Base-by-base conservation (phyloP, 2,329 filamentous ascomycete genomes). In the Fusarium marasasianum region DNA sequence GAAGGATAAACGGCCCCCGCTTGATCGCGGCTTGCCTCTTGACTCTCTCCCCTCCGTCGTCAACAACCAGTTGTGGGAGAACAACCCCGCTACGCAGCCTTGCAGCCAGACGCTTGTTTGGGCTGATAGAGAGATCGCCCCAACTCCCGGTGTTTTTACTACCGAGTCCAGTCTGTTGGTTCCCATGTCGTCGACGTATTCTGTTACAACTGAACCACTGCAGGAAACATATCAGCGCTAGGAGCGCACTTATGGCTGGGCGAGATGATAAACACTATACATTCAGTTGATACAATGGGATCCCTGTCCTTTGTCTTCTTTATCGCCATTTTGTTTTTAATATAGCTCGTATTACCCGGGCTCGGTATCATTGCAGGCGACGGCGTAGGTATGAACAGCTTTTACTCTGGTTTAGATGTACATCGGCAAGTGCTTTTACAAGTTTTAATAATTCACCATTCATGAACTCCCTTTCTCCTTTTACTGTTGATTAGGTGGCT, bases 81-180 rank as follows among this genome's bases (percentile, higher is more conserved):
- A 35, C 14, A 58, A 57, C 38, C 51, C 62, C 26, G 41, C 53
- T 8, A 40, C 63, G 6, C 64, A 68, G 26, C 65, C 69, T 14
- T 61, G 65, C 31, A 65, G 79, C 38, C 72, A 78, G 45, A 78
- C 81, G 44, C 65, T 69, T 37, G 78, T 81, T 40, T 81, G 80
- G 80, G 79, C 77, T 24, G 75, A 76, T 20, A 73, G 75, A 18
- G 57, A 77, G 20, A 63, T 77, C 11, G 35, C n/a, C 6, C 26
- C 44, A 31, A 40, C 61, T 35, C 62, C 63, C 8, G 56, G 57
- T 8, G 29, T n/a, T 31, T 31, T 43, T 35, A 66, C 68, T 12
- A 61, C 64, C 22, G 61, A 74, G 24, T 47, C 61, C 17, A 56
- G 60, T 13, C 41, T 67, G 12, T 50, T 65, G 18, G 48, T 60